phyloP scores from a whole-genome alignment of 352 stramenopile genomes.

The Globisporangium megalacanthum region DNA sequence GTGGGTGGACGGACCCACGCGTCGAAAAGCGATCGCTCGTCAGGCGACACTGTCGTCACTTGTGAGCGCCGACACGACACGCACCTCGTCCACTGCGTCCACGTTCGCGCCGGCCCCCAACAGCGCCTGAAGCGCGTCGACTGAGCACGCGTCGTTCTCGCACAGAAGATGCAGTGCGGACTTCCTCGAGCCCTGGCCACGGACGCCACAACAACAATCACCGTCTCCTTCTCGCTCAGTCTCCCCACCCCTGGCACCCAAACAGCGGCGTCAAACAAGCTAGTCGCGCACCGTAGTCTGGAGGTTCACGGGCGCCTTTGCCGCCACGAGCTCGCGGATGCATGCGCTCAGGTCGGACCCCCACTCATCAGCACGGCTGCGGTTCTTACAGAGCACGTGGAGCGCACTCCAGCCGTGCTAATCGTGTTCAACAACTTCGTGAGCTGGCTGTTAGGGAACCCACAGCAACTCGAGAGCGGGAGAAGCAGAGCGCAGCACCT shows the following conservation, averaged over 20 bases:
- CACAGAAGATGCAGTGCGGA: conserved; percentile 68
- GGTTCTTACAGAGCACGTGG: conserved; percentile 68
- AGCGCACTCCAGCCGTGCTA: conserved; percentile 65
- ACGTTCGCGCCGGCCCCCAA: conserved; percentile 34
- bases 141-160: conserved; percentile 54
- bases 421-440: too few relatives aligned
- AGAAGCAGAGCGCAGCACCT: conserved; percentile 27
- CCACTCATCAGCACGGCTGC: conserved; percentile 19
- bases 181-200: conserved; percentile 37
- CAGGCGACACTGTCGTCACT: neutral
- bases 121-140: conserved; percentile 28
- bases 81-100: conserved; percentile 43
- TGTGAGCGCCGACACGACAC: neutral
- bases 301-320: conserved; percentile 32
- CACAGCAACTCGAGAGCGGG: neutral
- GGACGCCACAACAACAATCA: neutral
- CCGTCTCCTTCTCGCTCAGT: neutral
- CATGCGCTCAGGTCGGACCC: conserved; percentile 28
- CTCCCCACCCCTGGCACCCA: neutral
- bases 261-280: neutral
- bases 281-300: conserved; percentile 24
- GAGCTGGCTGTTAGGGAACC: too few relatives aligned
- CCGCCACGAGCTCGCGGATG: conserved; percentile 31
- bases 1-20: neutral
- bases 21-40: neutral